Evolutionary conservation across 176 grass and related monocot species (phyloP).

Genomic region (Areca catechu): DNA sequence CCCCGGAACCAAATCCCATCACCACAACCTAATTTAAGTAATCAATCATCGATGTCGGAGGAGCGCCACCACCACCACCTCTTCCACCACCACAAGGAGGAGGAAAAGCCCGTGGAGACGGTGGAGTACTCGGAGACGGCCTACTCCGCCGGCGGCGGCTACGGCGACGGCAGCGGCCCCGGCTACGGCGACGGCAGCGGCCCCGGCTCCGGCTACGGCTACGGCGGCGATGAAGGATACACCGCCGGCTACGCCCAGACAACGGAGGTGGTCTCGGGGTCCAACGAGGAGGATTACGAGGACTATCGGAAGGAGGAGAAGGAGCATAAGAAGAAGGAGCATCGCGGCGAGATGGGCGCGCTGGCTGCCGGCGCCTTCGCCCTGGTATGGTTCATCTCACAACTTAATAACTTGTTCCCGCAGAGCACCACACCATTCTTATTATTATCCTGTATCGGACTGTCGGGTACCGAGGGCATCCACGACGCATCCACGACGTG

Average conservation of each 20-base stretch:
- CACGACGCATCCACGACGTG: no score
- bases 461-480: no score
- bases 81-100: slow-evolving; percentile 54
- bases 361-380: slow-evolving; percentile 52
- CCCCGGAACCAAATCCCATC: no score
- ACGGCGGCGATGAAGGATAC: slow-evolving; percentile 3
- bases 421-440: no score
- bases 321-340: slow-evolving; percentile 82
- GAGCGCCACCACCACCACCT: slow-evolving; percentile 44
- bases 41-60: slow-evolving; percentile 34
- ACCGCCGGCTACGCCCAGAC: slow-evolving; percentile 24
- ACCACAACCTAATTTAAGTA: not conserved
- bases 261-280: slow-evolving; percentile 11
- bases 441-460: no score
- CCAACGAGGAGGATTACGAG: slow-evolving; percentile 37
- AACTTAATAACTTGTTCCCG: no score
- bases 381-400: slow-evolving; percentile 29
- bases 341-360: slow-evolving; percentile 58
- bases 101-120: slow-evolving; percentile 12
- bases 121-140: slow-evolving; percentile 14
- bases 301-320: slow-evolving; percentile 64
- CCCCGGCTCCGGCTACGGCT: no score
- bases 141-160: not conserved
- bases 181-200: slow-evolving; percentile 13
- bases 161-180: slow-evolving; percentile 24